Percentiles rank a stretch among this genome's conserved stretches.
Evolutionary conservation across 441 rosid species (phyloP).

Genomic region (Mallotus repandus): DNA sequence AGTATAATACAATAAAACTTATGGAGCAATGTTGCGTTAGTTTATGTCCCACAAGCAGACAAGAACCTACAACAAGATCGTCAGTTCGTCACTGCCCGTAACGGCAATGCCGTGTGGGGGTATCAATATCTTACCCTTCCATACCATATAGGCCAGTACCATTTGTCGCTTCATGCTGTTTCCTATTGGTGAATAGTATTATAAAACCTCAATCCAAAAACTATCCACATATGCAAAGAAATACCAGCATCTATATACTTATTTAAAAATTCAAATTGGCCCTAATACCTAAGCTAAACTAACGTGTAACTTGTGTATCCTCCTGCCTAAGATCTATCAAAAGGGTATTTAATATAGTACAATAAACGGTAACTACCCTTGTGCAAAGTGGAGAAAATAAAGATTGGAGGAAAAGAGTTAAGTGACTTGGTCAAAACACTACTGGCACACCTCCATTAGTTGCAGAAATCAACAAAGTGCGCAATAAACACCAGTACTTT

Average conservation of each 20-base stretch:
- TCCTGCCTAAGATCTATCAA: constrained; percentile 9
- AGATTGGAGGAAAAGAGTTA: not conserved
- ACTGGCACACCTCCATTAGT: constrained; percentile 14
- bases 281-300: not conserved
- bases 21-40: not conserved
- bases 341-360: not conserved
- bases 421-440: constrained; percentile 25
- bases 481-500: not conserved
- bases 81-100: not conserved
- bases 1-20: too few relatives aligned
- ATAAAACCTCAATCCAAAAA: not conserved
- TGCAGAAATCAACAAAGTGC: constrained; percentile 25
- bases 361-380: not conserved
- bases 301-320: not conserved
- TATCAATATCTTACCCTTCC: too few relatives aligned
- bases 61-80: not conserved
- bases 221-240: not conserved
- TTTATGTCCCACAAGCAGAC: not conserved
- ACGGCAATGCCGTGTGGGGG: not conserved
- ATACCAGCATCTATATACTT: too few relatives aligned
- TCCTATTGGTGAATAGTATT: not conserved
- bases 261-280: not conserved
- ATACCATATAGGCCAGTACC: not conserved
- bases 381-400: not conserved
- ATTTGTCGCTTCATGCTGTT: not conserved